Percentiles rank a stretch among this genome's conserved stretches.
Evolutionary conservation across 31 red algal genomes (phyloP).

Genomic region (Endocladia muricata): DNA sequence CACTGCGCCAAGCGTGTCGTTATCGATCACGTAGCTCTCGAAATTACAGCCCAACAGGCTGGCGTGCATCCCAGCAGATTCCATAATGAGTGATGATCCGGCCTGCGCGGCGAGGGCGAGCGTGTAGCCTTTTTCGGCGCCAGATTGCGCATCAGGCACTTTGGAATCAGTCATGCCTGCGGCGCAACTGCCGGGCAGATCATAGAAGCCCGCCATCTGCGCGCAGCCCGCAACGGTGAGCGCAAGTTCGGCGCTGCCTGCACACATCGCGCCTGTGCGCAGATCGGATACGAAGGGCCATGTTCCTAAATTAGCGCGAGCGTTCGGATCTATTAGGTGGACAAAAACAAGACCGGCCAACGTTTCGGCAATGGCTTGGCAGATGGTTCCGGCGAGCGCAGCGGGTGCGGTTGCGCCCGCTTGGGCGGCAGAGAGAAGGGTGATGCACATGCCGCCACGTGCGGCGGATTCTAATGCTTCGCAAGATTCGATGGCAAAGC

Average conservation of each 20-base stretch:
- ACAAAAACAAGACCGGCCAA: not conserved
- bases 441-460: too few species aligned
- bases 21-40: slow-evolving; percentile 1
- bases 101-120: not conserved
- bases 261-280: not conserved
- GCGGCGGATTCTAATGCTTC: too few species aligned
- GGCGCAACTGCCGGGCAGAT: not conserved
- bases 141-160: not conserved
- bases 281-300: slow-evolving; percentile 4
- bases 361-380: not conserved
- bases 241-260: not conserved
- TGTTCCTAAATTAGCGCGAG: not conserved
- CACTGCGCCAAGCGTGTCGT: not conserved
- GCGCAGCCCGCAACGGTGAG: not conserved
- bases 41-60: not conserved
- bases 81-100: not conserved
- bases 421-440: too few species aligned
- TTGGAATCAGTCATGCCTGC: not conserved
- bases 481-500: too few species aligned
- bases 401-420: too few species aligned
- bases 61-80: not conserved
- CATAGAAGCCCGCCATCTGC: not conserved
- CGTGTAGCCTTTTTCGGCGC: not conserved
- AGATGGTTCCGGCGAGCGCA: too few species aligned
- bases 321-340: not conserved